Percentiles rank a stretch among this genome's conserved stretches.
phyloP scores from a whole-genome alignment of 495 filamentous ascomycete species.

The Penicillium lividum region DNA sequence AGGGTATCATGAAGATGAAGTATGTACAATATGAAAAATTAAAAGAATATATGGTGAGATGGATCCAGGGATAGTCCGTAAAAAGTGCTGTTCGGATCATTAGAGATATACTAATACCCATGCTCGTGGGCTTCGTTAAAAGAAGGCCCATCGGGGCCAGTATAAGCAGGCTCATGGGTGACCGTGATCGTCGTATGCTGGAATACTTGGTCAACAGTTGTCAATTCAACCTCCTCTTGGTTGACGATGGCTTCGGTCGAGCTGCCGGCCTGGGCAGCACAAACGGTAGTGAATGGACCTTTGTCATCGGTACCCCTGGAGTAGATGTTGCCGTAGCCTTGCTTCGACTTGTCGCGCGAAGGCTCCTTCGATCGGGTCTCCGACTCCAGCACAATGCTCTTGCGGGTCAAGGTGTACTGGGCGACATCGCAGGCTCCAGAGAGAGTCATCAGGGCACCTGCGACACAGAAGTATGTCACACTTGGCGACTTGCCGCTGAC shows the following conservation, averaged over 20 bases:
- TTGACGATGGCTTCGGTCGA: slow-evolving; percentile 22
- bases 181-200: slow-evolving; percentile 36
- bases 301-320: slow-evolving; percentile 12
- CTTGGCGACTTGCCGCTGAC: slow-evolving; percentile 54
- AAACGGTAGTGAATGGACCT: slow-evolving; percentile 17
- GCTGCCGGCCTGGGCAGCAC: slow-evolving; percentile 13
- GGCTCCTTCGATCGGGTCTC: slow-evolving; percentile 24
- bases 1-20: neutral
- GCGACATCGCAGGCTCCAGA: slow-evolving; percentile 69
- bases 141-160: neutral
- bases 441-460: slow-evolving; percentile 63
- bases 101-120: too few species aligned
- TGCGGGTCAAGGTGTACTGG: slow-evolving; percentile 62
- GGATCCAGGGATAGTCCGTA: neutral
- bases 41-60: neutral
- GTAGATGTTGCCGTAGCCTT: slow-evolving; percentile 7
- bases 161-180: slow-evolving; percentile 26
- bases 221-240: slow-evolving; percentile 19
- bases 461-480: slow-evolving; percentile 60
- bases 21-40: neutral
- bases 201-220: slow-evolving; percentile 24
- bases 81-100: neutral
- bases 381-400: slow-evolving; percentile 29
- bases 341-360: slow-evolving; percentile 10
- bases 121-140: too few species aligned